phyloP scores from a whole-genome alignment of 1,139 yeast species.

The Geotrichum aggregatum region DNA sequence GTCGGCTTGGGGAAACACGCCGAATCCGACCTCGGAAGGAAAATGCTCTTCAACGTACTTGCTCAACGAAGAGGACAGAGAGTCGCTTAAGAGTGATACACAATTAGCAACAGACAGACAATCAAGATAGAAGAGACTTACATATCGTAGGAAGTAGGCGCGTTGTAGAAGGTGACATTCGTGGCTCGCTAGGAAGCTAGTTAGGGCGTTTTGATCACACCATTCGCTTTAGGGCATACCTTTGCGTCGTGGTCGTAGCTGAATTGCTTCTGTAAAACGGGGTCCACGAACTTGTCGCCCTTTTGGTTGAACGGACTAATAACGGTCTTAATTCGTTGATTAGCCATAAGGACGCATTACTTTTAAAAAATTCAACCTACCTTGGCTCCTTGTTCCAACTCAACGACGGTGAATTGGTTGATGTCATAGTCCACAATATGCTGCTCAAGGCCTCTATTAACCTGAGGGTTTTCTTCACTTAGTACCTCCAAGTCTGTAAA shows the following conservation, averaged over 20 bases:
- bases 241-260: slow-evolving; percentile 54
- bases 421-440: slow-evolving; percentile 47
- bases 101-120: no score
- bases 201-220: background rate
- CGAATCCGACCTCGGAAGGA: slow-evolving; percentile 45
- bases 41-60: slow-evolving; percentile 45
- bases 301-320: slow-evolving; percentile 47
- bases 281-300: slow-evolving; percentile 46
- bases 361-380: no score
- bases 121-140: slow-evolving; percentile 15
- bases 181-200: slow-evolving; percentile 20
- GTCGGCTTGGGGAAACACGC: slow-evolving; percentile 52
- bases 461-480: slow-evolving; percentile 36
- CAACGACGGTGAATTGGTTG: slow-evolving; percentile 42
- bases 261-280: slow-evolving; percentile 49
- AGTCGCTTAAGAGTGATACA: slow-evolving; percentile 19
- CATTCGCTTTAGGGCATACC: slow-evolving; percentile 25
- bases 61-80: slow-evolving; percentile 33
- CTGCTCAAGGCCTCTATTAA: slow-evolving; percentile 32
- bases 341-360: no score
- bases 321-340: slow-evolving; percentile 39
- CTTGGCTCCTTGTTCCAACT: slow-evolving; percentile 32
- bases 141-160: slow-evolving; percentile 18
- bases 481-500: slow-evolving; percentile 36
- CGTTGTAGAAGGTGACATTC: slow-evolving; percentile 15